Evolutionary conservation across 2,329 filamentous ascomycete species (phyloP).

Genomic region (Davidsoniella neocaledoniae): DNA sequence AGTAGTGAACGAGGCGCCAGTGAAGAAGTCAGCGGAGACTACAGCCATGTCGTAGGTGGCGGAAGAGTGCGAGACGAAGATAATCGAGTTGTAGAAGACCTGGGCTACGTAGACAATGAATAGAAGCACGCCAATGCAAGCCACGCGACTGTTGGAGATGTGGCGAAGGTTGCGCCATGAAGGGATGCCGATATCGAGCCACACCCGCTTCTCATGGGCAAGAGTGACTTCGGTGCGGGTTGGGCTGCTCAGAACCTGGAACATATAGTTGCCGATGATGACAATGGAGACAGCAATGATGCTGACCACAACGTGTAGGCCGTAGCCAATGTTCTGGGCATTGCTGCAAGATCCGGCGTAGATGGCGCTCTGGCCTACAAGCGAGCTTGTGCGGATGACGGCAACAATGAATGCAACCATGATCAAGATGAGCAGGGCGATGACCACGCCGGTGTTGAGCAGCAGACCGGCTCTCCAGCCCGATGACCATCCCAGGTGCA

Average conservation of each 20-base stretch:
- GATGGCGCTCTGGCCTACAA: constrained; percentile 22
- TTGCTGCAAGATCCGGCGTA: constrained; percentile 23
- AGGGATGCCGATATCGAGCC: constrained; percentile 38
- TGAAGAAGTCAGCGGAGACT: constrained; percentile 22
- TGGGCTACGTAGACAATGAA: constrained; percentile 27
- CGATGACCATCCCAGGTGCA: constrained; percentile 17
- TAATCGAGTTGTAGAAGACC: constrained; percentile 38
- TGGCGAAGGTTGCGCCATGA: constrained; percentile 32
- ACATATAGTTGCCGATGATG: constrained; percentile 34
- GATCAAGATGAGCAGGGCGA: constrained; percentile 13
- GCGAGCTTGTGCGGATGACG: constrained; percentile 21
- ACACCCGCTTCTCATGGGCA: constrained; percentile 28
- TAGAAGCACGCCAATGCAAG: constrained; percentile 25
- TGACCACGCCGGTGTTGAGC: constrained; percentile 19
- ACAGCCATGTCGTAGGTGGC: constrained; percentile 20
- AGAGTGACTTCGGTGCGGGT: constrained; percentile 30
- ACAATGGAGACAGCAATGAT: constrained; percentile 27
- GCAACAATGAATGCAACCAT: constrained; percentile 24
- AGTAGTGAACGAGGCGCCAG: constrained; percentile 23
- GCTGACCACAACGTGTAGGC: constrained; percentile 29
- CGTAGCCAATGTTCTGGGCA: constrained; percentile 23
- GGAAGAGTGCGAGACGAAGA: constrained; percentile 25
- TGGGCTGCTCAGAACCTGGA: constrained; percentile 37
- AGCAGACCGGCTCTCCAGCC: constrained; percentile 33
- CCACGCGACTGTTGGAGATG: constrained; percentile 25